Conservation (phyloP, 1,139 yeast genomes). For the Pichia sp. region DNA sequence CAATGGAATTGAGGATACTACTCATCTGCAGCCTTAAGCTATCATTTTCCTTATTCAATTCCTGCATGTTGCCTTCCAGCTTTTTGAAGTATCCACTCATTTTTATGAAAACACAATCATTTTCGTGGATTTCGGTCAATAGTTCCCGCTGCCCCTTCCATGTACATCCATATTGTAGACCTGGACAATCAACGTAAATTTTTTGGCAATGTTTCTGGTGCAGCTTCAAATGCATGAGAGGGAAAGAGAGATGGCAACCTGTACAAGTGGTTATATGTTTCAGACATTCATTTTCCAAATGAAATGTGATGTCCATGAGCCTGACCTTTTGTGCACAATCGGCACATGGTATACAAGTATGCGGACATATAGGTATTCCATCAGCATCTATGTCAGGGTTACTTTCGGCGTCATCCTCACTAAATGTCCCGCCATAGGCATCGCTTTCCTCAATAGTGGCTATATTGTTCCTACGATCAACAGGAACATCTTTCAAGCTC, state of each 20-base stretch:
- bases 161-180: constrained; percentile 36
- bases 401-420: neutral
- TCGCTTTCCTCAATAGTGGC: neutral
- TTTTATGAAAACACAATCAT: constrained; percentile 35
- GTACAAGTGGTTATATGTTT: constrained; percentile 35
- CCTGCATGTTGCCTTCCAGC: constrained; percentile 32
- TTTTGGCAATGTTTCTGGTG: constrained; percentile 36
- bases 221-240: constrained; percentile 27
- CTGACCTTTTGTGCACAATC: constrained; percentile 39
- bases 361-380: constrained; percentile 34
- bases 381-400: neutral
- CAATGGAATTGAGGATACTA: constrained; percentile 44
- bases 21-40: constrained; percentile 40
- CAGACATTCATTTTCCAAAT: constrained; percentile 40
- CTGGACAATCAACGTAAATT: constrained; percentile 34
- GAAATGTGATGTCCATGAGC: constrained; percentile 34
- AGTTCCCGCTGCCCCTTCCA: constrained; percentile 39
- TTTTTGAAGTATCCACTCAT: constrained; percentile 33
- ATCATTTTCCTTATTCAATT: constrained; percentile 36
- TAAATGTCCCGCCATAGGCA: constrained; percentile 8
- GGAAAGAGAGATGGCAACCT: constrained; percentile 33
- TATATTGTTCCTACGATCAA: neutral
- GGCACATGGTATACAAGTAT: constrained; percentile 37
- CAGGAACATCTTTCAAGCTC: neutral
- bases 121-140: constrained; percentile 31